Evolutionary conservation across 371 early-diverging fungal species (phyloP), one percentile per base, ranked within the genome.

Genomic region (Mortierella sp.): DNA sequence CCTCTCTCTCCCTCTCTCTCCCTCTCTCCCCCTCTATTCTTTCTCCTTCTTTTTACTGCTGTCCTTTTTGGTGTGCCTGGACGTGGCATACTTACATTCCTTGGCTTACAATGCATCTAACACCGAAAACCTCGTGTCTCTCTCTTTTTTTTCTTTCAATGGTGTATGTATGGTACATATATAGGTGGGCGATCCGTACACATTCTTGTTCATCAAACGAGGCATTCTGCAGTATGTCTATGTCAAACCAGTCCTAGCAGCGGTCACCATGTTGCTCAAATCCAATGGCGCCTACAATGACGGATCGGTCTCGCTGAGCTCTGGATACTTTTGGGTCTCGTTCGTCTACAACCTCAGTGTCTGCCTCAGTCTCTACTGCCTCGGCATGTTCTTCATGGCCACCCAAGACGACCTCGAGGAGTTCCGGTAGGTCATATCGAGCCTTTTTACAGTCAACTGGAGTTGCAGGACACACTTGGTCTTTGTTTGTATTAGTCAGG

Each of bases 221-320:
- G 96, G 97, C 7, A 96, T 98, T 39, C 90, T 98, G 19, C 98
- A 98, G 84, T 98, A 96, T 80, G 96, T 97, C 52, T 90, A 95
- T 75, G 89, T 97, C 31, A 98, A 98, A 74, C 98, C 98, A 0
- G 66, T 95, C 2, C 82, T 96, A 52, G 94, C 96, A 0, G 86
- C 93, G 9, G 72, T 94, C 14, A 96, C 96, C 13, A 93, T 98
- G 93, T 68, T 94, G 4, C 86, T 97, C 41, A 95, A 95, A 76
- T 88, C 91, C 26, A 85, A 89, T 6, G 94, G 92, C 19, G 84
- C 86, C 29, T 98, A 96, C 82, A 87, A 93, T 39, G 98, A 98
- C 64, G 97, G 97, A 48, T 88, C 91, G 43, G 92, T 97, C 76
- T 88, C 92, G 0, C 78, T 91, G 85, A 85, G 87, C 2, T 91